A percentile compares a stretch with the other conserved stretches of the same genome.
Evolutionary conservation across 345 rosid species (phyloP).

Genomic region (Limnanthes douglasii): DNA sequence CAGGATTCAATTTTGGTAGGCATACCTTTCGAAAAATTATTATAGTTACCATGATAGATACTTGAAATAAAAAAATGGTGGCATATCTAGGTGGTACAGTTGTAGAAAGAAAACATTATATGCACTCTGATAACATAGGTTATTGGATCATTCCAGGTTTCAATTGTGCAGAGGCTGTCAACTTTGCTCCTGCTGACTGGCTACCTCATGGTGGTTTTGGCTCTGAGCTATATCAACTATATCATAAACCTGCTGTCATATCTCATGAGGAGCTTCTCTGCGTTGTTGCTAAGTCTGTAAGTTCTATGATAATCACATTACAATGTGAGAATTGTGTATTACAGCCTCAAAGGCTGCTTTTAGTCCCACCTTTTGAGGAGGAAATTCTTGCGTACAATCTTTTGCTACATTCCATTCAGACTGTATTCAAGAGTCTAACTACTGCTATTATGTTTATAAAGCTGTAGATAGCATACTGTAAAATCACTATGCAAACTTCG

Average conservation of each 20-base stretch:
- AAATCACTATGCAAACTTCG: too few species aligned
- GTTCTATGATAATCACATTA: conserved; percentile 8
- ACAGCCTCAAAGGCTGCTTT: too few species aligned
- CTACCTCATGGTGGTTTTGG: conserved; percentile 85
- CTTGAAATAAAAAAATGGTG: too few species aligned
- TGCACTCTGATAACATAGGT: conserved; percentile 2
- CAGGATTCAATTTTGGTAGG: conserved; percentile 95
- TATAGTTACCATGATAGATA: background rate
- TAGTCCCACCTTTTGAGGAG: too few species aligned
- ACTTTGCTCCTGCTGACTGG: conserved; percentile 99
- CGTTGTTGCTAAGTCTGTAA: conserved; percentile 66
- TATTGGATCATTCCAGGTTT: conserved; percentile 40
- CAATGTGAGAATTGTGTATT: too few species aligned
- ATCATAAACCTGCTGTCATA: conserved; percentile 76
- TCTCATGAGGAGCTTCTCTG: conserved; percentile 97
- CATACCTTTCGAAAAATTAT: conserved; percentile 7
- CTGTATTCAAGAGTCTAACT: too few species aligned
- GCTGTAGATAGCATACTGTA: too few species aligned
- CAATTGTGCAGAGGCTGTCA: conserved; percentile 97
- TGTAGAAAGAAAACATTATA: too few species aligned
- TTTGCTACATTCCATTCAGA: too few species aligned
- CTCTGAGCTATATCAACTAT: conserved; percentile 62
- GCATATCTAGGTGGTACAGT: too few species aligned
- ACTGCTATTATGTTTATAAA: too few species aligned
- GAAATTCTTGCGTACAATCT: too few species aligned